Conservation (phyloP, 2,329 filamentous ascomycete genomes). For the Juglanconis juglandina region DNA sequence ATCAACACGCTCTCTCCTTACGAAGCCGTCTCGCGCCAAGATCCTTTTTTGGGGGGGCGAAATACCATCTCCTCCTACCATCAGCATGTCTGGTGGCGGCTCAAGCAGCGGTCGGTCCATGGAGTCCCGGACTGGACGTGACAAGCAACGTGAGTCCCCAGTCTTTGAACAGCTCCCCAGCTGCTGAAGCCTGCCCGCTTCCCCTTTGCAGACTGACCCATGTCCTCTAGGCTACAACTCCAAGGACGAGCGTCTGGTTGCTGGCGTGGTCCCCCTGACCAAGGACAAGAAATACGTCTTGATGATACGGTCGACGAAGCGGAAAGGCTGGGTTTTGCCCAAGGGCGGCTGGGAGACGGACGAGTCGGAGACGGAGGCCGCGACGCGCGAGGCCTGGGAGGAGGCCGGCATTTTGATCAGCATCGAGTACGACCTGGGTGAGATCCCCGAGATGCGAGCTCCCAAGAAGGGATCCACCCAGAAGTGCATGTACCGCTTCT, state of each 20-base stretch:
- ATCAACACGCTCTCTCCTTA: background rate
- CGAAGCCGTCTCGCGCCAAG: background rate
- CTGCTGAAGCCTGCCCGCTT: slow-evolving; percentile 8
- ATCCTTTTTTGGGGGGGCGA: no score
- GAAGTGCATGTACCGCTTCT: slow-evolving; percentile 73
- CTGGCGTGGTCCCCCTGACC: slow-evolving; percentile 87
- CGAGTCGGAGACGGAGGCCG: slow-evolving; percentile 81
- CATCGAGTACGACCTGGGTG: slow-evolving; percentile 80
- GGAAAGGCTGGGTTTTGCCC: slow-evolving; percentile 88
- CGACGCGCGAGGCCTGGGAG: slow-evolving; percentile 92
- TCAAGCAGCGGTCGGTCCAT: slow-evolving; percentile 50
- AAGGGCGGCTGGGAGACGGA: slow-evolving; percentile 98
- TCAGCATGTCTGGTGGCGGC: slow-evolving; percentile 16
- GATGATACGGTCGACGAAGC: slow-evolving; percentile 86
- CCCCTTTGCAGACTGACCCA: slow-evolving; percentile 35
- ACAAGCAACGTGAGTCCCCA: slow-evolving; percentile 71
- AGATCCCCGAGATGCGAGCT: slow-evolving; percentile 78
- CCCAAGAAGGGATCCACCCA: slow-evolving; percentile 68
- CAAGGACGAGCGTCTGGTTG: slow-evolving; percentile 90
- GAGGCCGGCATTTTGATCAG: slow-evolving; percentile 89
- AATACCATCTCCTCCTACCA: background rate
- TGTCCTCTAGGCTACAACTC: slow-evolving; percentile 74
- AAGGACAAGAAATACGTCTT: slow-evolving; percentile 83
- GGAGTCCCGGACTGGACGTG: slow-evolving; percentile 73
- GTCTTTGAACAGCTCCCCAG: slow-evolving; percentile 22